Percentiles rank a stretch among this genome's conserved stretches.
These are phyloP conservation scores for Tremella fuciformis DNA, from an alignment of 768 basidiomycete species.

Conservation along the genomic window DNA sequence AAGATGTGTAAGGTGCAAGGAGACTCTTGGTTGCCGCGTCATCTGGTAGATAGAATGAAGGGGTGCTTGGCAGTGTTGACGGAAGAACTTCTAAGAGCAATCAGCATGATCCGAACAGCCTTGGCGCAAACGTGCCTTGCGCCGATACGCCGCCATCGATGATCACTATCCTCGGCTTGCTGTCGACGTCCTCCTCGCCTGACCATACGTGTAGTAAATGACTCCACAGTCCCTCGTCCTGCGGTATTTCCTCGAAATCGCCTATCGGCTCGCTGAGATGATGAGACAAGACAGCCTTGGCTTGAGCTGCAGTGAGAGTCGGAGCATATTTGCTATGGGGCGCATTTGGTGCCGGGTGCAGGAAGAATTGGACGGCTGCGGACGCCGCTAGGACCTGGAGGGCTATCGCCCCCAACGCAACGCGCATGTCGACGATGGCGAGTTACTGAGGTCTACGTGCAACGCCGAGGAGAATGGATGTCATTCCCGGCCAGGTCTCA, in stretches of 20 bases:
- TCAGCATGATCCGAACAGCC: background rate
- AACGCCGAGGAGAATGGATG: too few relatives aligned
- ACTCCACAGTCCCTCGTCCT: slow-evolving; percentile 39
- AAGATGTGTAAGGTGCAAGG: slow-evolving; percentile 44
- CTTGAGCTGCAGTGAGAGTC: slow-evolving; percentile 40
- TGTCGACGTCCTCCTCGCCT: slow-evolving; percentile 9
- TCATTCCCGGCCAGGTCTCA: too few relatives aligned
- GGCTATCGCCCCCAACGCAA: too few relatives aligned
- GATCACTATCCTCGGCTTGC: slow-evolving; percentile 38
- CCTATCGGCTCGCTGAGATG: slow-evolving; percentile 36
- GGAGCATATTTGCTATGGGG: slow-evolving; percentile 23
- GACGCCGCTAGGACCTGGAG: background rate
- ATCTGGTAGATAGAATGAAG: slow-evolving; percentile 45
- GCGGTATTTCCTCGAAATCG: slow-evolving; percentile 47
- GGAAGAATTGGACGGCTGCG: slow-evolving; percentile 40
- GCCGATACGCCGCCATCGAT: slow-evolving; percentile 42
- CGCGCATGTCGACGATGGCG: too few relatives aligned
- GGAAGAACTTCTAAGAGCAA: slow-evolving; percentile 38
- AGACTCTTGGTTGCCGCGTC: slow-evolving; percentile 24
- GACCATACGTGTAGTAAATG: slow-evolving; percentile 39
- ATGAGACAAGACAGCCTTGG: slow-evolving; percentile 46
- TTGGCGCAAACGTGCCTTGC: slow-evolving; percentile 29
- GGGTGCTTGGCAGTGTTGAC: slow-evolving; percentile 26
- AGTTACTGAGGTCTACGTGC: too few relatives aligned
- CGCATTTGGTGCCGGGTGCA: slow-evolving; percentile 41